Conservation (phyloP, 2,329 filamentous ascomycete species). For the Cyphellophora attinorum region DNA sequence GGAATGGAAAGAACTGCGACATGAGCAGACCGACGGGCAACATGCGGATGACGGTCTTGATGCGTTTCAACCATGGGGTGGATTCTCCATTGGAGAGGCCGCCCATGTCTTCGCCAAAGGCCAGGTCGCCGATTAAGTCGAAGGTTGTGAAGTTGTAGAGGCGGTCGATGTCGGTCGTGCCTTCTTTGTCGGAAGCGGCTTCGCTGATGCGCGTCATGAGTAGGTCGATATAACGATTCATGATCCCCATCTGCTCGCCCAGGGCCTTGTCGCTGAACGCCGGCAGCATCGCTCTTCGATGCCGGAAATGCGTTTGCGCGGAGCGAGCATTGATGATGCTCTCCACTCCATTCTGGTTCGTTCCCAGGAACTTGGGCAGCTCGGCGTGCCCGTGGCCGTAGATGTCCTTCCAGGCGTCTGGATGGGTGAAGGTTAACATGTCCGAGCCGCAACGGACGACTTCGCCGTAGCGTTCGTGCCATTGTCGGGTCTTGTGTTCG, state of each 20-base stretch:
- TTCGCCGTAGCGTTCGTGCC: not conserved
- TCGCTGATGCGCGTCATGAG: slow-evolving; percentile 6
- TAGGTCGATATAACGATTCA: slow-evolving; percentile 11
- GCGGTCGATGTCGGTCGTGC: slow-evolving; percentile 6
- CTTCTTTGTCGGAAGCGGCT: not conserved
- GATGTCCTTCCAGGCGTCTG: slow-evolving; percentile 22
- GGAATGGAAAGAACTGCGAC: not conserved
- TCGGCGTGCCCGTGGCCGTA: slow-evolving; percentile 16
- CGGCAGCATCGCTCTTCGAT: slow-evolving; percentile 25
- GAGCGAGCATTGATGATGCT: slow-evolving; percentile 9
- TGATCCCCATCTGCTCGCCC: slow-evolving; percentile 26
- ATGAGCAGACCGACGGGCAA: not conserved
- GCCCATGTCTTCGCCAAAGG: slow-evolving; percentile 24
- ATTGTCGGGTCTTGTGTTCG: slow-evolving; percentile 3
- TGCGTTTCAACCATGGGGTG: not conserved
- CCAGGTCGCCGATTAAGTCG: slow-evolving; percentile 20
- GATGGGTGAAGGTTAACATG: slow-evolving; percentile 20
- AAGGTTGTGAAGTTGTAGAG: slow-evolving; percentile 17
- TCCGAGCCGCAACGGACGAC: slow-evolving; percentile 10
- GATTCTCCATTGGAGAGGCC: slow-evolving; percentile 16
- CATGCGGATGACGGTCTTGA: not conserved
- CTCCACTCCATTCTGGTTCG: not conserved
- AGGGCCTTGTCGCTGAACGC: slow-evolving; percentile 35
- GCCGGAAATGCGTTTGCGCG: slow-evolving; percentile 18
- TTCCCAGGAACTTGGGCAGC: slow-evolving; percentile 1